Conservation (phyloP, 2,329 filamentous ascomycete species). For the Verticillium zaregamsianum region DNA sequence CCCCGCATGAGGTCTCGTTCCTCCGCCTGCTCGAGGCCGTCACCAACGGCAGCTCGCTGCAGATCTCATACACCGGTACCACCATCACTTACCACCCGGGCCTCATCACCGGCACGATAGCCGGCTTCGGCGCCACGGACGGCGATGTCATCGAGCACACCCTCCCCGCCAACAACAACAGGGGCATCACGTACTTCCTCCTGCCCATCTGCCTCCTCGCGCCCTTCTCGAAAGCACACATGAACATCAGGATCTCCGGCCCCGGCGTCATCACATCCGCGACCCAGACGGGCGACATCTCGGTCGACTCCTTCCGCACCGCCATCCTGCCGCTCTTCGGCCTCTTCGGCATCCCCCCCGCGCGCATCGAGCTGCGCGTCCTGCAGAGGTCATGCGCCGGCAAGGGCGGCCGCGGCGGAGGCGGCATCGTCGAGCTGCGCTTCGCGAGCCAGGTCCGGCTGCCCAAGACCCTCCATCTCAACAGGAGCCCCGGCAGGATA, state of each 20-base stretch:
- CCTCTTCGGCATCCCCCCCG: conserved; percentile 76
- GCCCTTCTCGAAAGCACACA: conserved; percentile 85
- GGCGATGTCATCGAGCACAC: conserved; percentile 78
- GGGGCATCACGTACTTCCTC: conserved; percentile 89
- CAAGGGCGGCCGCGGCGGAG: conserved; percentile 70
- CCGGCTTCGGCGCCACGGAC: conserved; percentile 66
- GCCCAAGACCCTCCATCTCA: conserved; percentile 88
- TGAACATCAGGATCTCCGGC: conserved; percentile 87
- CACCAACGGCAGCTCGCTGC: conserved; percentile 91
- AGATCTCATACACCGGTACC: conserved; percentile 95
- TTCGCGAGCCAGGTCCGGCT: conserved; percentile 92
- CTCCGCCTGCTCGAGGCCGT: conserved; percentile 89
- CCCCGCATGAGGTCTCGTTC: conserved; percentile 91
- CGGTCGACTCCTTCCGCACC: conserved; percentile 88
- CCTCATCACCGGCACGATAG: conserved; percentile 79
- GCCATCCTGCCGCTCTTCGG: conserved; percentile 87
- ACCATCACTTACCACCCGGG: conserved; percentile 89
- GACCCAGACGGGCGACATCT: conserved; percentile 80
- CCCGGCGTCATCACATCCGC: conserved; percentile 89
- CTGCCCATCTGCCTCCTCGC: conserved; percentile 84
- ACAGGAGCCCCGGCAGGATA: conserved; percentile 76
- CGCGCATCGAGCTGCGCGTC: conserved; percentile 81
- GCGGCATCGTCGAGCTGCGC: conserved; percentile 86
- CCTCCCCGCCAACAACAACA: conserved; percentile 69
- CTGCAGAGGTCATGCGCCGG: conserved; percentile 76